Conservation (phyloP, 306 rosid species). For the Cicer yamashitae region DNA sequence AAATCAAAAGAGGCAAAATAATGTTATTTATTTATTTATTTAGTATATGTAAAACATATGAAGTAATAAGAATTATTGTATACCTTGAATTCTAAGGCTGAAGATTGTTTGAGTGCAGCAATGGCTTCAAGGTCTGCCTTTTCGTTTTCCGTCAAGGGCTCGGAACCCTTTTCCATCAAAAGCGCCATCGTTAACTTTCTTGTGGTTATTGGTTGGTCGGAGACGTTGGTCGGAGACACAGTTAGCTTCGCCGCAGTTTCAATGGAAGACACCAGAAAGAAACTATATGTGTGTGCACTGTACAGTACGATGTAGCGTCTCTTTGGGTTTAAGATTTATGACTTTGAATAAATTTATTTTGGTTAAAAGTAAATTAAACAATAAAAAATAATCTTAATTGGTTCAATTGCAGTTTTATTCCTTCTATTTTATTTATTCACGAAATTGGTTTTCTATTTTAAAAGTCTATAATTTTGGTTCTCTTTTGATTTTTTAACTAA, state of each 20-base stretch:
- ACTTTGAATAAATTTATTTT: too few species aligned
- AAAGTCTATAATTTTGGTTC: too few species aligned
- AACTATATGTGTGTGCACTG: not conserved
- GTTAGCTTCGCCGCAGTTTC: not conserved
- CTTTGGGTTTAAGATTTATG: too few species aligned
- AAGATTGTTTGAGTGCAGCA: slow-evolving; percentile 75
- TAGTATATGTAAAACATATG: not conserved
- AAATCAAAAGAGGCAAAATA: not conserved
- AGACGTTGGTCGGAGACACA: not conserved
- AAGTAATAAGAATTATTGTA: slow-evolving; percentile 13
- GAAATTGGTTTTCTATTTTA: too few species aligned
- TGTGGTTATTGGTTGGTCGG: not conserved
- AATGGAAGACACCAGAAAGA: slow-evolving; percentile 20
- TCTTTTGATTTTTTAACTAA: too few species aligned
- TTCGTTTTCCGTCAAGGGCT: slow-evolving; percentile 74
- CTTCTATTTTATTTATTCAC: too few species aligned
- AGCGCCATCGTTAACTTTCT: slow-evolving; percentile 67
- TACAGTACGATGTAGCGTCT: not conserved
- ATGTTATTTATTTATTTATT: not conserved
- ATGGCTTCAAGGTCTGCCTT: slow-evolving; percentile 95
- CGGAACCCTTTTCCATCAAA: slow-evolving; percentile 82
- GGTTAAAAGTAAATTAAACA: too few species aligned
- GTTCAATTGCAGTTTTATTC: too few species aligned
- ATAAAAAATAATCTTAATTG: too few species aligned
- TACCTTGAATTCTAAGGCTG: slow-evolving; percentile 83